Evolutionary conservation across 306 rosid species (phyloP), one percentile per base, ranked within the genome.

Genomic region (Phaseolus lunatus): DNA sequence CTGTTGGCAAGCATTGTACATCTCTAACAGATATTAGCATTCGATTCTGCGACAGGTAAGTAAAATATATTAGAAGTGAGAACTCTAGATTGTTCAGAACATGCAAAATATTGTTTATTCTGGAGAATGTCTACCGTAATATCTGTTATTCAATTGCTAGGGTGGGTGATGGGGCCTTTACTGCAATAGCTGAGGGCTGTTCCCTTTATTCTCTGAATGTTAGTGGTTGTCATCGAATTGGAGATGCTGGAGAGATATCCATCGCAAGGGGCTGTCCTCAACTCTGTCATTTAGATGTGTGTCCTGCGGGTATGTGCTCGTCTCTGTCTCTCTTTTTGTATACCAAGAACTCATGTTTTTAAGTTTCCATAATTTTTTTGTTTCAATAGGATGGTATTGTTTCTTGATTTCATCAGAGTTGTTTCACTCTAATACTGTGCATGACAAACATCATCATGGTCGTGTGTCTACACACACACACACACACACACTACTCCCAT

Each of bases 221-320:
- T 75, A 90, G 97, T 63, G 97, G 96, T 75, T 93, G 97, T 84
- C 90, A 89, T 73, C 92, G 80, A 70, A 86, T 93, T 31, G 97
- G 96, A 24, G 92, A 93, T 85, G 91, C 86, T 75, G 97, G 97
- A 70, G 81, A 90, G 44, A 77, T 78, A 67, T 94, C 97, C 86
- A 89, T 93, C 59, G 96, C 97, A 82, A 90, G 92, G 84, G 92
- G 94, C 31, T 93, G 91, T 61, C 89, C 94, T 50, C 77, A 85
- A 84, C 88, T 93, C 73, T 61, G 74, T 80, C 84, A 61, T 82
- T 79, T 93, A 44, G 97, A 93, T 54, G 87, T 87, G 97, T 69
- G 94, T 92, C 31, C 92, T 92, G 12, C 90, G 85, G 97, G 97
- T 92, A 75, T 2, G 84, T 73, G 15, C 57, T 10, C 37, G 16